These are phyloP conservation scores for Trichoderma oligosporum DNA, from an alignment of 2,329 filamentous ascomycete genomes.

Conservation along the genomic window DNA sequence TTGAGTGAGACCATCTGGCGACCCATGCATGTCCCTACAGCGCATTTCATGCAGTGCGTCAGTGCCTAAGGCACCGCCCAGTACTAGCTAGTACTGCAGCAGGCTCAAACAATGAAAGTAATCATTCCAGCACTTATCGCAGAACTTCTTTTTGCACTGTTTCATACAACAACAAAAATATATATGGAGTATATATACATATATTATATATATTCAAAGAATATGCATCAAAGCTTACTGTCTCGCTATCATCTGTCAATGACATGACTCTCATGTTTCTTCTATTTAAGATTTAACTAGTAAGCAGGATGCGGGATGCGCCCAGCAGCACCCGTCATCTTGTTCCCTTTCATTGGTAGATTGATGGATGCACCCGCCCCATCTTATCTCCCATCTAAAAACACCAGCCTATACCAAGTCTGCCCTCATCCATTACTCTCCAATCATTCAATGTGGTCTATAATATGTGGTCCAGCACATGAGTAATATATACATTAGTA, in stretches of 20 bases:
- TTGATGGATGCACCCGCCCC: background rate
- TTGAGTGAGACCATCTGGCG: background rate
- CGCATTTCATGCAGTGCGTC: background rate
- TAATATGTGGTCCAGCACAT: conserved; percentile 20
- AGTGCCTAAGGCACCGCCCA: conserved; percentile 3
- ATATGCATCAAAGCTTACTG: no score
- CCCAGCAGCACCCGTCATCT: conserved; percentile 15
- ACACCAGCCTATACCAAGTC: conserved; percentile 5
- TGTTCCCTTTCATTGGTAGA: conserved; percentile 6
- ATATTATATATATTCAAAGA: no score
- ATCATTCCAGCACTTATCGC: no score
- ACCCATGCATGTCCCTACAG: background rate
- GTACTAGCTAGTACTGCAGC: background rate
- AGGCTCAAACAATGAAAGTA: no score
- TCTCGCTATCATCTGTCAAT: no score
- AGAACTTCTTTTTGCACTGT: no score
- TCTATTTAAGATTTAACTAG: background rate
- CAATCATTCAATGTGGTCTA: conserved; percentile 11
- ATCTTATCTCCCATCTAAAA: background rate
- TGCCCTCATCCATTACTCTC: conserved; percentile 12
- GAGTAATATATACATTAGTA: conserved; percentile 19
- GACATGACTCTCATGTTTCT: background rate
- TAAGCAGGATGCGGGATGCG: background rate
- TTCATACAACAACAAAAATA: no score
- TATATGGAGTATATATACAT: no score